These are phyloP conservation scores for Blepharisma japonicum DNA, from an alignment of 73 alveolate species.

Conservation along the genomic window DNA sequence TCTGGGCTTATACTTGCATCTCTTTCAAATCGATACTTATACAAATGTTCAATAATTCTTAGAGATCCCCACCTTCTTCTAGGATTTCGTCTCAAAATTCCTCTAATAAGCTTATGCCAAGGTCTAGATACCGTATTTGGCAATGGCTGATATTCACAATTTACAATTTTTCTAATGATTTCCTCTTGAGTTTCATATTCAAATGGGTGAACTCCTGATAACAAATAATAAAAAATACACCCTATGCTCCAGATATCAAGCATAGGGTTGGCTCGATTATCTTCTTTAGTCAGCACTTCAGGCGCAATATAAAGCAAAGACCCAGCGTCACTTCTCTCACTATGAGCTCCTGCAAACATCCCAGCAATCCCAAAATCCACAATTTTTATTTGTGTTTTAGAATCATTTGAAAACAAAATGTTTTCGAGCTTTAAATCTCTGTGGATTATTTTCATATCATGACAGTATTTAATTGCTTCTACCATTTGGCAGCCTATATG, in stretches of 20 bases:
- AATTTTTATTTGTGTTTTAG: slow-evolving; percentile 31
- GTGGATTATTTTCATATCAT: slow-evolving; percentile 36
- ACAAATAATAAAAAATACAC: not conserved
- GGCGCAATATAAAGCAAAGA: slow-evolving; percentile 65
- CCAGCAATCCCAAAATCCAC: slow-evolving; percentile 77
- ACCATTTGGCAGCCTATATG: slow-evolving; percentile 22
- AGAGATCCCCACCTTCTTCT: no score
- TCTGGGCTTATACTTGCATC: no score
- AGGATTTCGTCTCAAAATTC: no score
- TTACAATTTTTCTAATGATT: no score
- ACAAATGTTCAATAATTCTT: no score
- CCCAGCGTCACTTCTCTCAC: slow-evolving; percentile 65
- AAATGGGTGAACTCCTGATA: not conserved
- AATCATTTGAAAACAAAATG: slow-evolving; percentile 22
- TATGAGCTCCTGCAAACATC: slow-evolving; percentile 46
- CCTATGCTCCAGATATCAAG: slow-evolving; percentile 26
- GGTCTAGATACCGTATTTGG: no score
- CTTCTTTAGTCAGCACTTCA: slow-evolving; percentile 39
- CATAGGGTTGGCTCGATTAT: slow-evolving; percentile 26
- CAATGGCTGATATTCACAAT: no score
- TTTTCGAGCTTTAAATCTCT: slow-evolving; percentile 43
- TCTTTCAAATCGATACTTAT: no score
- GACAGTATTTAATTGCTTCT: slow-evolving; percentile 30
- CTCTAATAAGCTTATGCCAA: no score
- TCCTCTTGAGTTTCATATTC: no score